These are phyloP conservation scores for Podaxis sp. DNA, from an alignment of 768 basidiomycete genomes.

Conservation along the genomic window DNA sequence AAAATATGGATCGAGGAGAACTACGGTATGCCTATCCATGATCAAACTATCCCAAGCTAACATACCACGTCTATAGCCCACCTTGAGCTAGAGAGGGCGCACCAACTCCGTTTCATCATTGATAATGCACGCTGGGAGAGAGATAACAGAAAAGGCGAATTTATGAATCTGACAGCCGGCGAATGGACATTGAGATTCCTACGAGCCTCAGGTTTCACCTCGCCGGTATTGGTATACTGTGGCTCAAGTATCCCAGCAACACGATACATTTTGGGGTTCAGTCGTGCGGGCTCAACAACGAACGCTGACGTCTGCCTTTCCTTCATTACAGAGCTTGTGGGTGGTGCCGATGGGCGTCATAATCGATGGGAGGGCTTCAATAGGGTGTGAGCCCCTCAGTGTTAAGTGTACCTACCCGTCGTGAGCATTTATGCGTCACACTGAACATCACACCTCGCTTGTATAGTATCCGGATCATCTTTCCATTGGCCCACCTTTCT, in stretches of 20 bases:
- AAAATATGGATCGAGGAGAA: conserved; percentile 29
- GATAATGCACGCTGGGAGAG: conserved; percentile 29
- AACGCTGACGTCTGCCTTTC: not conserved
- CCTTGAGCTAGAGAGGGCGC: conserved; percentile 23
- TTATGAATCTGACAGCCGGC: conserved; percentile 25
- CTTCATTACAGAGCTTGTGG: conserved; percentile 11
- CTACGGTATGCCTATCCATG: conserved; percentile 19
- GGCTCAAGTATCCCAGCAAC: conserved; percentile 20
- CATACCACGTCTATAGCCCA: conserved; percentile 17
- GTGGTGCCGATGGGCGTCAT: not conserved
- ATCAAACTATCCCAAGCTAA: not conserved
- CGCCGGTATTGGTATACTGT: conserved; percentile 25
- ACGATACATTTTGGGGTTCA: conserved; percentile 22
- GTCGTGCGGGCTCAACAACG: conserved; percentile 23
- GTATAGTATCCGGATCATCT: too few relatives aligned
- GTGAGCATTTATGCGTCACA: too few relatives aligned
- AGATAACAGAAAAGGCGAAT: not conserved
- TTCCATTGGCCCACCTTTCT: too few relatives aligned
- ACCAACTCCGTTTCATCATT: conserved; percentile 28
- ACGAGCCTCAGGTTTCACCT: conserved; percentile 20
- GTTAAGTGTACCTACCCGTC: too few relatives aligned
- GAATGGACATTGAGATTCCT: conserved; percentile 27
- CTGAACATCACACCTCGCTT: too few relatives aligned
- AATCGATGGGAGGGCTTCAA: not conserved
- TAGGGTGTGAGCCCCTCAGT: not conserved